Base-by-base conservation (phyloP, 257 asterid species). In the Solanum dulcamara region DNA sequence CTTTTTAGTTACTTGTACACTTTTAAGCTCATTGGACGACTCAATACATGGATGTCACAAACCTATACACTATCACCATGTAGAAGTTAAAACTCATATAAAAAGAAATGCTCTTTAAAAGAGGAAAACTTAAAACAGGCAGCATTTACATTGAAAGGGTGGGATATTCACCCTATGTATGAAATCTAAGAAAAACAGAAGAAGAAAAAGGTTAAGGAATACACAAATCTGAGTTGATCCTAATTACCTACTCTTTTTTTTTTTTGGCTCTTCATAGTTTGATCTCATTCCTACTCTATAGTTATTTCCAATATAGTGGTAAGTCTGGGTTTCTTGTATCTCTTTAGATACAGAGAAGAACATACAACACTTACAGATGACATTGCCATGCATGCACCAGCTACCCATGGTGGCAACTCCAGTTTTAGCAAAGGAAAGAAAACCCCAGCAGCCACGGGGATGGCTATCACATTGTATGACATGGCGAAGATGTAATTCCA, bases 361-460 rank as follows among this genome's bases (percentile, higher is more conserved):
- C 99, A 97, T 3, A 97, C 99, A 40, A 97, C 99, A 72, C 94
- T 95, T 9, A 97, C 96, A 44, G 99, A 97, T 10, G 99, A 97
- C 90, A 95, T 57, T 20, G 99, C 99, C 99, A 97, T 97, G 91
- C 99, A 97, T 1, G 99, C 98, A 71, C 99, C 99, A 10, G 99
- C 99, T 8, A 90, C 93, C 99, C 99, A 97, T 3, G 99, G 99
- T 0, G 99, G 99, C 90, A 97, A 75, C 95, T 79, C 90, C 40
- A 94, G 83, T 83, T 40, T 88, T 15, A 95, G 82, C 89, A 93
- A 92, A 4, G 99, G 99, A 84, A 88, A 97, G 86, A 95, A 86
- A 26, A 89, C 89, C 70, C 99, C 99, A 3, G 99, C 98, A 5
- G 99, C 99, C 51, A 97, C 85, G 0, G 99, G 99, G 48, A 97